Conservation (phyloP, 179 eudicot genomes). For the Drosera spatulata region DNA sequence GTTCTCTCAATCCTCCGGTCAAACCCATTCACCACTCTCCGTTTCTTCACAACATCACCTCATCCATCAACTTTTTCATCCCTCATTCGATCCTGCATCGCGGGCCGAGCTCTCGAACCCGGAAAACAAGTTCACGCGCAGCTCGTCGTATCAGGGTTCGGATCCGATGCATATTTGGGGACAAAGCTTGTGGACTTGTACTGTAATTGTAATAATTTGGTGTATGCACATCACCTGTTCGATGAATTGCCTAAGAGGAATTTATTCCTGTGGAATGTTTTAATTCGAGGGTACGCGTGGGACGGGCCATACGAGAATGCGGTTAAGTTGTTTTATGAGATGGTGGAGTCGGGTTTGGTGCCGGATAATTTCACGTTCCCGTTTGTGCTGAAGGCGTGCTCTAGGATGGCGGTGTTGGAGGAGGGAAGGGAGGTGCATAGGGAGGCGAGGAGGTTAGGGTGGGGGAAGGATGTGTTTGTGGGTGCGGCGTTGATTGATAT, state of each 20-base stretch:
- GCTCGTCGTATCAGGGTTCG: constrained; percentile 33
- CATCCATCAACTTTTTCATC: constrained; percentile 8
- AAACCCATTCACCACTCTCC: too few species aligned
- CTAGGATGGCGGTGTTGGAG: constrained; percentile 37
- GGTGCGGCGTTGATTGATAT: constrained; percentile 78
- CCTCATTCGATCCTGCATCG: constrained; percentile 39
- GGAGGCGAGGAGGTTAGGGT: constrained; percentile 32
- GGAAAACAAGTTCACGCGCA: constrained; percentile 75
- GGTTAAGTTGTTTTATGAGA: constrained; percentile 30
- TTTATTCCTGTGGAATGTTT: constrained; percentile 65
- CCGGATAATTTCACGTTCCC: constrained; percentile 86
- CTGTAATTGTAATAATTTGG: constrained; percentile 33
- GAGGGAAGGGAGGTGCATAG: constrained; percentile 70
- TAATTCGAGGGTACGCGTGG: constrained; percentile 95
- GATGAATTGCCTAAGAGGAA: constrained; percentile 62
- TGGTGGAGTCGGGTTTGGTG: constrained; percentile 46
- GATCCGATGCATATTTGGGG: constrained; percentile 30
- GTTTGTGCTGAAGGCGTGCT: constrained; percentile 76
- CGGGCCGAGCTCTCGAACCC: constrained; percentile 47
- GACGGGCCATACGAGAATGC: constrained; percentile 65
- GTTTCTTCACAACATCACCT: too few species aligned
- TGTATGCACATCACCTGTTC: constrained; percentile 56
- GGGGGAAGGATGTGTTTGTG: constrained; percentile 76
- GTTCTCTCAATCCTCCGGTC: too few species aligned
- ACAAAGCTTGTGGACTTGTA: constrained; percentile 68